Evolutionary conservation across 169 alveolate genomes (phyloP), one percentile per base, ranked within the genome.

Genomic region (Plasmodium fragile): DNA sequence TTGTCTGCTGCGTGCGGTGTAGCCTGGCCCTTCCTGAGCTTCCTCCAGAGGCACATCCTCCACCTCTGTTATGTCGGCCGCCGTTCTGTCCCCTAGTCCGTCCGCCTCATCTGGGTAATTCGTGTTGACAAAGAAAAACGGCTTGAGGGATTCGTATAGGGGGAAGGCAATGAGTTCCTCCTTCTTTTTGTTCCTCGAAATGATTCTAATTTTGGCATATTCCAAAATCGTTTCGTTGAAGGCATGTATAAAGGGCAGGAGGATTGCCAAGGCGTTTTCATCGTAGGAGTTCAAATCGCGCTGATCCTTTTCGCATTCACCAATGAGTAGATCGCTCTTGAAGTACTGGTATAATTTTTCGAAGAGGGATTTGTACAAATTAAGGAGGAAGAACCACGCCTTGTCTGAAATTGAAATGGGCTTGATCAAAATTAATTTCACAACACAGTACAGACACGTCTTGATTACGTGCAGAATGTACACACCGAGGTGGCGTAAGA

Each of bases 111-210:
- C 55, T n/a, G 52, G 13, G 71, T 49, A 84, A 16, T 41, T 6
- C 65, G 85, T 34, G 65, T 89, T 70, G 18, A 91, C 71, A 13
- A 91, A 91, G 41, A 91, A 91, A 73, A 91, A 91, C 16, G 94
- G 94, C 28, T 91, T 91, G 22, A 91, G 70, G 1, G 94, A 69
- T 53, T 79, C 92, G 82, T 80, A 91, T 16, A 91, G 59, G 8
- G 94, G 92, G 8, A 80, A 91, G 39, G 94, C 94, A 53, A 91
- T 91, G 28, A 81, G 30, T 91, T 91, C 94, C 82, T 91, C 94
- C 36, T 80, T 91, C 45, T 91, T 91, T 52, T 81, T 91, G 77
- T 91, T 91, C 83, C 92, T 91, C 4, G 91, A 65, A 13, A 81
- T 30, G 28, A 65, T 59, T 43, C 92, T 80, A 7, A 91, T 81